Base-by-base conservation (phyloP, 1,139 yeast species). In the Barnettozyma hawaiiensis region DNA sequence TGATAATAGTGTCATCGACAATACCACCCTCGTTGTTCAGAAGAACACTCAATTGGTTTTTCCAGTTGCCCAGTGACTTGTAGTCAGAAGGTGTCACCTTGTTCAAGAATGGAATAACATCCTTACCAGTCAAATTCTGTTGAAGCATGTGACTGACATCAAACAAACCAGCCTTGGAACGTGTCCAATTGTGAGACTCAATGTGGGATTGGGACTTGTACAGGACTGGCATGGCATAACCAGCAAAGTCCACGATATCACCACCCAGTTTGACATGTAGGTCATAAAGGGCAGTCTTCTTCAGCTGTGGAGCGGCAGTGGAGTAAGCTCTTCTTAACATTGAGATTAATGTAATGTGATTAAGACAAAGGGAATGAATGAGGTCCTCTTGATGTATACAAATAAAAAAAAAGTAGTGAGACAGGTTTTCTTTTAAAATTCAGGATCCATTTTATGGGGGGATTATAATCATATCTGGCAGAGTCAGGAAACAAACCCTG, bases 91-190 rank as follows among this genome's bases (percentile, higher is more conserved):
- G 98, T 20, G 96, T 85, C 43, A 90, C 70, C 51, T 74, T 78
- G 62, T 92, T 84, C 49, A 92, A 71, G 46, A 90, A 77, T 12
- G 71, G 70, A n/a, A 77, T 67, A 1, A 95, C 76, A 31, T 76
- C 82, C 1, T 75, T 66, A 11, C 98, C 98, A 3, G 64, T 61
- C 48, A 92, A 63, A 35, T 71, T 73, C 64, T 92, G 97, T 66
- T 92, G 97, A 46, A 90, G 75, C 98, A 92, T 92, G 66, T 92
- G 98, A 46, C 96, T 85, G 37, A 92, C 98, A 62, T 92, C 98
- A 58, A 92, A 92, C 45, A 92, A 68, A 6, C 98, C 98, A 39
- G 90, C 92, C 50, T 85, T 77, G 27, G 70, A 60, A 62, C 98
- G 78, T 1, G 92, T 95, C 97, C 97, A 92, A 49, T 83, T 76